A percentile compares a stretch with the other conserved stretches of the same genome.
phyloP scores from a whole-genome alignment of 495 filamentous ascomycete genomes.

The Penicillium macrosclerotiorum region DNA sequence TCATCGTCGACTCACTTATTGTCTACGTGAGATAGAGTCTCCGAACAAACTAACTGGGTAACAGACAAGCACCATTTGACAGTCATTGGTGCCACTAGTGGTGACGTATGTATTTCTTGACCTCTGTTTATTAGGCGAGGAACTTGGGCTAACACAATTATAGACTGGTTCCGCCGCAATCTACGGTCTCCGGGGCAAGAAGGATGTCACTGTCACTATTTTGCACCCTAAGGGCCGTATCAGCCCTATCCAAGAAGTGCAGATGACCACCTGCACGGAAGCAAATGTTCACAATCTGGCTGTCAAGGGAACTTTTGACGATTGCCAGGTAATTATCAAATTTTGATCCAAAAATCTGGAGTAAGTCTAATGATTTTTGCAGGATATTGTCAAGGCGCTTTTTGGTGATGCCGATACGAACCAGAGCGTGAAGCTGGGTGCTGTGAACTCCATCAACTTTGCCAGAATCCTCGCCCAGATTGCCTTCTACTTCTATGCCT shows the following conservation, averaged over 20 bases:
- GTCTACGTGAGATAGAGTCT: too few relatives aligned
- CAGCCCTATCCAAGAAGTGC: conserved; percentile 83
- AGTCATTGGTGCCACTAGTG: conserved; percentile 87
- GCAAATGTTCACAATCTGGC: conserved; percentile 84
- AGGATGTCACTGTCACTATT: conserved; percentile 91
- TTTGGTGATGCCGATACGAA: conserved; percentile 80
- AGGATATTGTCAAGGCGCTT: conserved; percentile 90
- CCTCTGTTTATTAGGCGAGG: too few relatives aligned
- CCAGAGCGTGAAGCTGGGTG: conserved; percentile 39
- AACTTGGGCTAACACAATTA: too few relatives aligned
- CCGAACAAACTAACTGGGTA: too few relatives aligned
- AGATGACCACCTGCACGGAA: conserved; percentile 92
- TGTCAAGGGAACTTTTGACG: conserved; percentile 86
- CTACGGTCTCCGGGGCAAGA: conserved; percentile 95
- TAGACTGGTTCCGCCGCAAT: conserved; percentile 96
- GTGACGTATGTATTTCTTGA: too few relatives aligned
- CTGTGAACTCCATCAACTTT: conserved; percentile 64
- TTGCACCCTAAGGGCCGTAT: conserved; percentile 81
- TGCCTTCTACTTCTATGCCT: conserved; percentile 82
- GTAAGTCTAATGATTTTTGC: too few relatives aligned
- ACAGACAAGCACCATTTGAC: conserved; percentile 72
- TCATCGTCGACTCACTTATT: not conserved
- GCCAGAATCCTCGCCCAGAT: conserved; percentile 91
- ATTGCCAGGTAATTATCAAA: too few relatives aligned
- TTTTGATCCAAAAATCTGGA: too few relatives aligned